Conservation (phyloP, 2,329 filamentous ascomycete genomes). For the Davidsoniella eucalypti region DNA sequence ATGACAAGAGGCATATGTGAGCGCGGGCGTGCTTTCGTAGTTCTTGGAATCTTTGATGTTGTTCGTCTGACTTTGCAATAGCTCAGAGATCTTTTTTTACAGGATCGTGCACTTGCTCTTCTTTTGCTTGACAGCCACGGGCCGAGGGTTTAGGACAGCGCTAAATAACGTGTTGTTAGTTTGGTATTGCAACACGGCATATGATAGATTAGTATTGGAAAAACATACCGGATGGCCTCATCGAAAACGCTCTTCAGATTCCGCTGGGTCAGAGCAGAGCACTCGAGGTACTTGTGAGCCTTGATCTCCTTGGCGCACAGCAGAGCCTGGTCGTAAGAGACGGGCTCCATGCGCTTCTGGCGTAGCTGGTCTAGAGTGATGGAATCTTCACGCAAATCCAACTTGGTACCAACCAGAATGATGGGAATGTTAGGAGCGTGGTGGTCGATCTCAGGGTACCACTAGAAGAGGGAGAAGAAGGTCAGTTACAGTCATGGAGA, state of each 20-base stretch:
- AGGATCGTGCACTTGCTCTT: constrained; percentile 54
- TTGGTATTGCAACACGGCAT: constrained; percentile 6
- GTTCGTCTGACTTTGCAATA: too few species aligned
- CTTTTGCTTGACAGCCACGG: constrained; percentile 40
- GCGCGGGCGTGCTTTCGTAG: too few species aligned
- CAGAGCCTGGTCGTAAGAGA: constrained; percentile 83
- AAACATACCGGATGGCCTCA: constrained; percentile 74
- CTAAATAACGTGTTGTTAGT: constrained; percentile 27
- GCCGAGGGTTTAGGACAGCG: constrained; percentile 54
- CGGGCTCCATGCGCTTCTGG: constrained; percentile 91
- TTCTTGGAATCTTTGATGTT: too few species aligned
- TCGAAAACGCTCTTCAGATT: constrained; percentile 98
- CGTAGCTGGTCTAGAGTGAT: constrained; percentile 66
- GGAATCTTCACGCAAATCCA: constrained; percentile 83
- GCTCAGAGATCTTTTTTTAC: constrained; percentile 24
- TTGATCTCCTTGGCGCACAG: constrained; percentile 83
- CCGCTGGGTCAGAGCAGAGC: constrained; percentile 87
- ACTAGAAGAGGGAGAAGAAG: constrained; percentile 34
- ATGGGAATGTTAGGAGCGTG: constrained; percentile 91
- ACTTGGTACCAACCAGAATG: constrained; percentile 92
- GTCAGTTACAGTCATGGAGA: too few species aligned
- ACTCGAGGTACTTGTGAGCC: constrained; percentile 95
- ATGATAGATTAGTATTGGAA: background rate
- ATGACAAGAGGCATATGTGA: too few species aligned
- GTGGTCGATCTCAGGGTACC: constrained; percentile 94